These are phyloP conservation scores for Diaporthe sp. DNA, from an alignment of 2,329 filamentous ascomycete genomes.

Conservation along the genomic window DNA sequence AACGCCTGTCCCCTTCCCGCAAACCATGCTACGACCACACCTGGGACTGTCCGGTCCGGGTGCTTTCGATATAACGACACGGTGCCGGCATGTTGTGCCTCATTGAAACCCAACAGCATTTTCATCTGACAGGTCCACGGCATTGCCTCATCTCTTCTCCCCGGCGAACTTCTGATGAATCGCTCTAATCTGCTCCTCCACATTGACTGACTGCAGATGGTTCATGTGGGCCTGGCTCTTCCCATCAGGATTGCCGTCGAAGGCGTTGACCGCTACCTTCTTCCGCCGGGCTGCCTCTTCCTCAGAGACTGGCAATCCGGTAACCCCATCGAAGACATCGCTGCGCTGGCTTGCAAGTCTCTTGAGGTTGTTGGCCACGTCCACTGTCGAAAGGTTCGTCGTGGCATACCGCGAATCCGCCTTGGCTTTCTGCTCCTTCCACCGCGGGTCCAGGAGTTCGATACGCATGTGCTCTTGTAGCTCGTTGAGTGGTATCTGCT, in stretches of 20 bases:
- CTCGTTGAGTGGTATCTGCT: conserved; percentile 88
- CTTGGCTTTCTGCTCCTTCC: conserved; percentile 96
- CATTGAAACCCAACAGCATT: not conserved
- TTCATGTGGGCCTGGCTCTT: conserved; percentile 67
- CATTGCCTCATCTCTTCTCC: conserved; percentile 48
- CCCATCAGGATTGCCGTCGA: conserved; percentile 75
- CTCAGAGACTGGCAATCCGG: conserved; percentile 77
- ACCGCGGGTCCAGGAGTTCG: conserved; percentile 91
- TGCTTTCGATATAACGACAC: not conserved
- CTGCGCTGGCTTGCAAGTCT: conserved; percentile 90
- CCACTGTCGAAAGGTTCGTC: conserved; percentile 87
- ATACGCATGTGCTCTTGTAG: conserved; percentile 95
- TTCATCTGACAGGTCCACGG: not conserved
- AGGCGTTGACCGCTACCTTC: conserved; percentile 75
- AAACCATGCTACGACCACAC: not conserved
- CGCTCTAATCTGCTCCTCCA: conserved; percentile 86
- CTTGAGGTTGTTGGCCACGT: conserved; percentile 95
- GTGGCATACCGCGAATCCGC: conserved; percentile 86
- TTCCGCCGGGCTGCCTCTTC: conserved; percentile 84
- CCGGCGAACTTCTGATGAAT: conserved; percentile 69
- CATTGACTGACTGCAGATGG: conserved; percentile 78
- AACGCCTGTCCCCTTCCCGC: conserved; percentile 1
- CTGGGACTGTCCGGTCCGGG: not conserved
- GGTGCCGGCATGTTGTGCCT: conserved; percentile 1
- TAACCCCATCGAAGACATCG: conserved; percentile 86